Evolutionary conservation across 2,329 filamentous ascomycete genomes (phyloP).

Genomic region (Hyphodiscus sp.): DNA sequence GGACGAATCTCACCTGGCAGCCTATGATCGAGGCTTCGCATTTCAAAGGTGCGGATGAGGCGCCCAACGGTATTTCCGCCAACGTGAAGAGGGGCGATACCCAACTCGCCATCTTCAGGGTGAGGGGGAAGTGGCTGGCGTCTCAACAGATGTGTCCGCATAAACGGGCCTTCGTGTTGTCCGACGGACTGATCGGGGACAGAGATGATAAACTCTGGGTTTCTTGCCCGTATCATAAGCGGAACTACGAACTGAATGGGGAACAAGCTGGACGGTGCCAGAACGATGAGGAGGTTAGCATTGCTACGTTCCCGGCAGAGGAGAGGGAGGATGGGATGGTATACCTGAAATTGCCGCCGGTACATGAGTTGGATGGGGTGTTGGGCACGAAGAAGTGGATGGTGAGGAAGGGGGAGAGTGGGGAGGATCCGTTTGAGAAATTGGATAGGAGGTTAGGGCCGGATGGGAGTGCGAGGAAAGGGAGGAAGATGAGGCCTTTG

Average conservation of each 20-base stretch:
- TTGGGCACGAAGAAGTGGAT: slow-evolving; percentile 75
- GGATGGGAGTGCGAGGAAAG: slow-evolving; percentile 24
- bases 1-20: slow-evolving; percentile 67
- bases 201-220: slow-evolving; percentile 65
- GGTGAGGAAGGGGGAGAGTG: slow-evolving; percentile 63
- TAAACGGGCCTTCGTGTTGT: slow-evolving; percentile 83
- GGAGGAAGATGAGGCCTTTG: slow-evolving; percentile 22
- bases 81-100: slow-evolving; percentile 83
- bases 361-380: slow-evolving; percentile 72
- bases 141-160: slow-evolving; percentile 95
- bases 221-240: slow-evolving; percentile 82
- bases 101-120: slow-evolving; percentile 80
- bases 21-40: slow-evolving; percentile 65
- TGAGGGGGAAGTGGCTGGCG: slow-evolving; percentile 74
- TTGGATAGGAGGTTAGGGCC: slow-evolving; percentile 25
- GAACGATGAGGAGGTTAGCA: slow-evolving; percentile 68
- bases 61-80: slow-evolving; percentile 66
- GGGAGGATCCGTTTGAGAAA: slow-evolving; percentile 29
- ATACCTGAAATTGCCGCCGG: slow-evolving; percentile 72
- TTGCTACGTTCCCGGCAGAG: slow-evolving; percentile 76
- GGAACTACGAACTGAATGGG: slow-evolving; percentile 73
- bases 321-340: slow-evolving; percentile 70
- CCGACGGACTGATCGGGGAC: slow-evolving; percentile 71
- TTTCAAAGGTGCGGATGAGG: slow-evolving; percentile 57
- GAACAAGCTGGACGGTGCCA: slow-evolving; percentile 62